Base-by-base conservation (phyloP, 305 asterid genomes). In the Fraxinus platypoda region DNA sequence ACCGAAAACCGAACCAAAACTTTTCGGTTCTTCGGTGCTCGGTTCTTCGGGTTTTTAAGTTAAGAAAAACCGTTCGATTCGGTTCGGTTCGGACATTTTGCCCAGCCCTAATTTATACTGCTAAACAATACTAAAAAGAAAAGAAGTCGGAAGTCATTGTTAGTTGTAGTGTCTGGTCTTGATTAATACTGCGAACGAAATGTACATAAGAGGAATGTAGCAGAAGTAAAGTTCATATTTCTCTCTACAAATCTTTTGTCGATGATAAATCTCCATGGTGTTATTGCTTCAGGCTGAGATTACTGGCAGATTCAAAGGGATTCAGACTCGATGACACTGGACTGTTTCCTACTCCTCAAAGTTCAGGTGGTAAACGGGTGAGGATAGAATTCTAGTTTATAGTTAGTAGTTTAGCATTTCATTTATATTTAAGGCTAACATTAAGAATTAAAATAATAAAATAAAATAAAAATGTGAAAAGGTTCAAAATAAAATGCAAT, bases 241-340 rank as follows among this genome's bases (percentile, higher is more conserved):
- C 73, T 19, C 71, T 57, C 23, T 57, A 21, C 33, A 62, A 62
- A 62, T 62, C 74, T 8, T 43, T 26, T 28, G 21, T 49, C 59
- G 31, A 33, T 70, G 79, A 4, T 64, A 46, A 75, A 26, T 68
- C 52, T 25, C 33, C 34, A 19, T 62, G 70, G 74, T 21, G 52
- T n/a, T 75, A 21, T 30, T 57, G 17, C 33, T 83, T 78, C 91
- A 94, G 99, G 87, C 88, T 96, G 77, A 92, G 99, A 88, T 72
- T 92, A 66, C 86, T 94, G 82, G 99, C 98, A 82, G 97, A 93
- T 80, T 87, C 97, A 30, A 93, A 93, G 86, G 98, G 98, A 46
- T 96, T 92, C 81, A 93, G 88, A 74, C 91, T 92, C 21, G 98
- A 96, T 80, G 98, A 96, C 85, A 94, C 97, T 0, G 99, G 98